phyloP scores from a whole-genome alignment of 2,329 filamentous ascomycete species.

The Ceratocystis diversiconidia region DNA sequence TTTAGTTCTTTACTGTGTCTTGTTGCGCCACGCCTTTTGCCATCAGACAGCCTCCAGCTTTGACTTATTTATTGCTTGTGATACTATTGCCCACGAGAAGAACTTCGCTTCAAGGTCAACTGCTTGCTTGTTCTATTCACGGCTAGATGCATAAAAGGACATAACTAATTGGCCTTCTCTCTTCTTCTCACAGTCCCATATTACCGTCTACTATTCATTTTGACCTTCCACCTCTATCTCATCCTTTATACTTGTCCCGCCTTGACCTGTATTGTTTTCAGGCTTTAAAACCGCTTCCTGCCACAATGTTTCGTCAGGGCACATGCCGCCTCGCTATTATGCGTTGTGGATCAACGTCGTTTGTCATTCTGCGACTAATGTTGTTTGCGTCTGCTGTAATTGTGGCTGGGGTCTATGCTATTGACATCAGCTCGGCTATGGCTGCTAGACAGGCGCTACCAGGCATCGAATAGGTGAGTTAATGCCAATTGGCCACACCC shows the following conservation, averaged over 20 bases:
- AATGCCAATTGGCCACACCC: neutral
- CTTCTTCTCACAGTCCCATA: too few relatives aligned
- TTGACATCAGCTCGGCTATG: conserved; percentile 13
- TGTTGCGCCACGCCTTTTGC: too few relatives aligned
- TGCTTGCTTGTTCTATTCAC: too few relatives aligned
- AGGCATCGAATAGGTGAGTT: conserved; percentile 14
- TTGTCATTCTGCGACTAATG: conserved; percentile 13
- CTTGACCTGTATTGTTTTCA: neutral
- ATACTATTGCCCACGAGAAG: too few relatives aligned
- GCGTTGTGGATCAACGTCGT: conserved; percentile 9
- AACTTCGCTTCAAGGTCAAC: too few relatives aligned
- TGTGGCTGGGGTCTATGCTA: conserved; percentile 14
- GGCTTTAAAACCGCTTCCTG: neutral
- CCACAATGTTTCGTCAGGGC: neutral
- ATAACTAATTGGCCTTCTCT: too few relatives aligned
- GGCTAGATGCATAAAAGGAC: too few relatives aligned
- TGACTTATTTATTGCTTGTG: too few relatives aligned
- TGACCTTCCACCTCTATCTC: neutral
- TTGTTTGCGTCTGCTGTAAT: conserved; percentile 15
- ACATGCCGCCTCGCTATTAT: neutral
- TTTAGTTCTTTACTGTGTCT: too few relatives aligned
- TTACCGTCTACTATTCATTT: too few relatives aligned
- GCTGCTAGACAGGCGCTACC: conserved; percentile 7
- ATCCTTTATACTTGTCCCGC: neutral
- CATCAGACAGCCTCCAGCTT: too few relatives aligned